Evolutionary conservation across 2,329 filamentous ascomycete genomes (phyloP).

Genomic region (Tolypocladium tropicale): DNA sequence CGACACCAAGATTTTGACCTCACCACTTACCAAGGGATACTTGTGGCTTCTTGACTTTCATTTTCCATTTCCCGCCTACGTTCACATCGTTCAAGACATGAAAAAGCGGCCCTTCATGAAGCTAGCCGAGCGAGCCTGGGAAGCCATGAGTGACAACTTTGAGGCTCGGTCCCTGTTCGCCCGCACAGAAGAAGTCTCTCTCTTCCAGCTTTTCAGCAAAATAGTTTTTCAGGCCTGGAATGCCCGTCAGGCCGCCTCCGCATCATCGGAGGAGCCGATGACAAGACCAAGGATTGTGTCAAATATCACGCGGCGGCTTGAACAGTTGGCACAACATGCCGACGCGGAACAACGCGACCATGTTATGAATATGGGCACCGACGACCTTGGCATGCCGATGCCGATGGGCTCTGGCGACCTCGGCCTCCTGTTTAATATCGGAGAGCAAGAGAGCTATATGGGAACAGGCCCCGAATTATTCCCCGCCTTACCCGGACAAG

Average conservation of each 20-base stretch:
- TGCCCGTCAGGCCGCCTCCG: not conserved
- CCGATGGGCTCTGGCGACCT: not conserved
- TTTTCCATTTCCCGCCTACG: conserved; percentile 30
- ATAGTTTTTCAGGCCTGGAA: not conserved
- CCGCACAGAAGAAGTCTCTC: not conserved
- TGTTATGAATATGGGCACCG: not conserved
- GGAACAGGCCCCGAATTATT: not conserved
- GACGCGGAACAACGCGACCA: not conserved
- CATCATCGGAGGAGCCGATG: not conserved
- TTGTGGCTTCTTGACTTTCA: conserved; percentile 25
- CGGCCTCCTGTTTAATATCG: not conserved
- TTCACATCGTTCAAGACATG: conserved; percentile 26
- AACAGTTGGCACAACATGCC: not conserved
- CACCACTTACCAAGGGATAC: conserved; percentile 20
- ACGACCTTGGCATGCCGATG: not conserved
- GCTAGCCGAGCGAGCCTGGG: conserved; percentile 19
- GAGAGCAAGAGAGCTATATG: not conserved
- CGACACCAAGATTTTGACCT: conserved; percentile 22
- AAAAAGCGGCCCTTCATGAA: conserved; percentile 10
- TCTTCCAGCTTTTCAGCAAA: not conserved
- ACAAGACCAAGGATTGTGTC: not conserved
- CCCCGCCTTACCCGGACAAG: not conserved
- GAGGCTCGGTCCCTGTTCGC: conserved; percentile 6
- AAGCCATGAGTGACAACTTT: conserved; percentile 19
- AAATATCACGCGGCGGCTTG: not conserved